A percentile compares a stretch with the other conserved stretches of the same genome.
These are phyloP conservation scores for Solanum medicagineum DNA, from an alignment of 257 asterid species.

Conservation along the genomic window DNA sequence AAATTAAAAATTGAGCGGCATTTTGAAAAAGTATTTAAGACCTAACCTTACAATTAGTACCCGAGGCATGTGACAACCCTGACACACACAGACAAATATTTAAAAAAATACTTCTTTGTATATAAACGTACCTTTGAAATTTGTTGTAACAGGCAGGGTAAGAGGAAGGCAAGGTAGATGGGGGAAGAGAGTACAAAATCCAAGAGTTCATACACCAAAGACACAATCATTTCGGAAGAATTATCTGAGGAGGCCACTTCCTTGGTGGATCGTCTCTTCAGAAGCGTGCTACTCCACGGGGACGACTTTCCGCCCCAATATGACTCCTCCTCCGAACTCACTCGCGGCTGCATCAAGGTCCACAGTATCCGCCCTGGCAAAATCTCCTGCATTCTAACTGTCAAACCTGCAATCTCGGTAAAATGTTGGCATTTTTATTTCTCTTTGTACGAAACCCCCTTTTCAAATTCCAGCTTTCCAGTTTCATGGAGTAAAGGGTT, in stretches of 20 bases:
- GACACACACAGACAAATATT: too few relatives aligned
- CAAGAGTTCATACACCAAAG: not conserved
- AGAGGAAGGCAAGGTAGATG: not conserved
- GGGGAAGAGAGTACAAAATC: not conserved
- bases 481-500: not conserved
- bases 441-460: not conserved
- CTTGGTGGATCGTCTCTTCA: not conserved
- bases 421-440: not conserved
- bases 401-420: slow-evolving; percentile 63
- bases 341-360: slow-evolving; percentile 16
- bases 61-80: too few relatives aligned
- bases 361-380: slow-evolving; percentile 34
- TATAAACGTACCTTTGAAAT: too few relatives aligned
- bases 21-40: too few relatives aligned
- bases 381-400: slow-evolving; percentile 52
- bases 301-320: slow-evolving; percentile 25
- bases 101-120: too few relatives aligned
- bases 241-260: slow-evolving; percentile 7
- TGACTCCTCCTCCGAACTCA: not conserved
- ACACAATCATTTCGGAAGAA: slow-evolving; percentile 5
- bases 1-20: too few relatives aligned
- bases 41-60: too few relatives aligned
- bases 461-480: not conserved
- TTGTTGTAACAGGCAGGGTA: not conserved
- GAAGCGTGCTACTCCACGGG: slow-evolving; percentile 2